Evolutionary conservation across 495 filamentous ascomycete genomes (phyloP).

Genomic region (Cercophora newfieldiana): DNA sequence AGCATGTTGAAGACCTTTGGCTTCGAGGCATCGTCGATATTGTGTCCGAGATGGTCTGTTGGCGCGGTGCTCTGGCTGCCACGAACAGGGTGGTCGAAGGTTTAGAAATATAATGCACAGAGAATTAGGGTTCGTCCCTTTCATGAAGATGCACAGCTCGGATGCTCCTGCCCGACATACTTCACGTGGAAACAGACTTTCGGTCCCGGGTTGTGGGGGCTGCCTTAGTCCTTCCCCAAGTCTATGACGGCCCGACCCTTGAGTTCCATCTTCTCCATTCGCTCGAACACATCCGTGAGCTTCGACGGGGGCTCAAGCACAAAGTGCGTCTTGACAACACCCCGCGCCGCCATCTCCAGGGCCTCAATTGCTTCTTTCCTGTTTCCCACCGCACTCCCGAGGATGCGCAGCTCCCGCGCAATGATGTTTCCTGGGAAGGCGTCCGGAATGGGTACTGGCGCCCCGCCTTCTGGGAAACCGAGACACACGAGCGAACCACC

Average conservation of each 20-base stretch:
- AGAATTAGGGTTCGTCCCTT: no score
- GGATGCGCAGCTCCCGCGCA: conserved; percentile 54
- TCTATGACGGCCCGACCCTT: conserved; percentile 63
- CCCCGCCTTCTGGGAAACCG: conserved; percentile 64
- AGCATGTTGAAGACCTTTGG: no score
- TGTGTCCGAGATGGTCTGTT: no score
- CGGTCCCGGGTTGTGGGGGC: no score
- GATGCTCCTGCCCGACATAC: no score
- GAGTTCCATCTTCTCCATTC: conserved; percentile 58
- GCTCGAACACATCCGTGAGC: conserved; percentile 60
- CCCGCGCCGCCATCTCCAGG: conserved; percentile 62
- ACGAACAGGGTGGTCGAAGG: no score
- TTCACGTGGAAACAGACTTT: no score
- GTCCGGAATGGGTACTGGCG: conserved; percentile 54
- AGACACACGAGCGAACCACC: conserved; percentile 65
- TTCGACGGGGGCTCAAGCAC: conserved; percentile 61
- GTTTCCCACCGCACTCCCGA: conserved; percentile 64
- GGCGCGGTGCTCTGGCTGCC: no score
- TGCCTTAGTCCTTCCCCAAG: conserved; percentile 31
- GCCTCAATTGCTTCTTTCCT: conserved; percentile 66
- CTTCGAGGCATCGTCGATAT: no score
- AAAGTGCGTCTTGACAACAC: conserved; percentile 61
- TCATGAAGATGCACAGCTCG: no score
- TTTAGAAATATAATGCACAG: no score
- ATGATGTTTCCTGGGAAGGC: conserved; percentile 56